Base-by-base conservation (phyloP, 2,329 filamentous ascomycete genomes). In the Coniochaeta ligniaria region DNA sequence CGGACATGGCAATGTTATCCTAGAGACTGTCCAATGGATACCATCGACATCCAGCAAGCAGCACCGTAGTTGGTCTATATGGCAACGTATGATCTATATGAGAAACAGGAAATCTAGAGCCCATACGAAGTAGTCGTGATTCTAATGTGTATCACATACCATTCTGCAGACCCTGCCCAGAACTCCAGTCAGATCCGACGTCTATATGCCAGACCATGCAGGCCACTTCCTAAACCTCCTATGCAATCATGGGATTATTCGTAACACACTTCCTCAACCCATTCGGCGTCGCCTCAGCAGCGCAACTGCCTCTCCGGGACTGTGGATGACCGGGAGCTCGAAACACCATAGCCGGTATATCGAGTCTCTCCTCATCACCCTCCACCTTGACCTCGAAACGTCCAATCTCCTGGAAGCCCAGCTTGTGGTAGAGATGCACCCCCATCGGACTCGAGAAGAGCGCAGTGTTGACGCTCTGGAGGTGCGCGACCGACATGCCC, bases 391-490 rank as follows among this genome's bases (percentile, higher is more conserved):
- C 66, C 17, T 60, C 22, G 24, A 67, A 68, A 24, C 59, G 50
- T 6, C 63, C 65, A 11, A 68, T 62, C 59, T 66, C 62, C 20
- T 58, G 54, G 55, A 69, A 69, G 5, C 67, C 67, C 3, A 69
- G 56, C 56, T 64, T 64, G 26, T 26, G 36, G 36, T 69, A 69
- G 43, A 69, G 43, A 16, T 35, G 12, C 33, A 63, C 28, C 17
- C 67, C 67, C 65, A 67, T 66, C 2, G 67, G 65, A 56, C 65
- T 66, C 3, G 66, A 66, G 58, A 69, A 67, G 24, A 68, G 64
- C 1, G 67, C 67, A 11, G 66, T 64, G 57, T 62, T 38, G 28
- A 65, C 43, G 4, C 66, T 62, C 7, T 60, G 24, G 12, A 47
- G 22, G 0, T 54, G 57, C 8, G 65, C 67, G 43, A 62, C 59